These are phyloP conservation scores for Fusarium piperis DNA, from an alignment of 2,329 filamentous ascomycete genomes.

Conservation along the genomic window DNA sequence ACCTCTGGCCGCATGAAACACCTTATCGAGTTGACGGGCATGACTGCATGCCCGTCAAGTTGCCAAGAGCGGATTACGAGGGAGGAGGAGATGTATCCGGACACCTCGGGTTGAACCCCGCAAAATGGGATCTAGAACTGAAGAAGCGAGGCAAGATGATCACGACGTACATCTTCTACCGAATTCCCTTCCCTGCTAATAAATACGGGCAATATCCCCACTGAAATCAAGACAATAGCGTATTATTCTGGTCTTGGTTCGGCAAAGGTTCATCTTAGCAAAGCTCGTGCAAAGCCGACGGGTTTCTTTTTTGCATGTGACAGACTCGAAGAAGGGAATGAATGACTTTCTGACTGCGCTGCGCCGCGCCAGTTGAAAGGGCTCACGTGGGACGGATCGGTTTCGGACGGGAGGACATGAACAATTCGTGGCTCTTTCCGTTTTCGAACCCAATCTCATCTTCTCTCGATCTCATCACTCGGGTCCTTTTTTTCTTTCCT, in stretches of 20 bases:
- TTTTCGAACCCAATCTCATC: not conserved
- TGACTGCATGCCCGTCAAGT: not conserved
- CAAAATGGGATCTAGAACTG: not conserved
- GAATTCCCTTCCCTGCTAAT: not conserved
- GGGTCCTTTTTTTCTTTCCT: not conserved
- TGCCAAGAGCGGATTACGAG: not conserved
- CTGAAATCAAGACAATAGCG: not conserved
- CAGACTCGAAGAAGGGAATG: slow-evolving; percentile 9
- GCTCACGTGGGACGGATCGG: slow-evolving; percentile 35
- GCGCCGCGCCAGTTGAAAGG: slow-evolving; percentile 21
- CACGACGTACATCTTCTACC: not conserved
- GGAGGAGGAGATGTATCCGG: not conserved
- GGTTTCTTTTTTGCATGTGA: slow-evolving; percentile 36
- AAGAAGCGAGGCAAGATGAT: not conserved
- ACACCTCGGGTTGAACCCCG: not conserved
- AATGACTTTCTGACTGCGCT: slow-evolving; percentile 35
- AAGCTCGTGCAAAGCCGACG: not conserved
- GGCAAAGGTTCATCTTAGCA: not conserved
- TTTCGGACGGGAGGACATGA: not conserved
- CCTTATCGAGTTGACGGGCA: not conserved
- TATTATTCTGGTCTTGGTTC: not conserved
- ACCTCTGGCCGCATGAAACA: not conserved
- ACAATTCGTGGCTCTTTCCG: not conserved
- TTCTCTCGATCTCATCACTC: not conserved
- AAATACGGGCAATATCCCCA: not conserved